Evolutionary conservation across 106 monocot genomes (phyloP).

Genomic region (Acorus gramineus): DNA sequence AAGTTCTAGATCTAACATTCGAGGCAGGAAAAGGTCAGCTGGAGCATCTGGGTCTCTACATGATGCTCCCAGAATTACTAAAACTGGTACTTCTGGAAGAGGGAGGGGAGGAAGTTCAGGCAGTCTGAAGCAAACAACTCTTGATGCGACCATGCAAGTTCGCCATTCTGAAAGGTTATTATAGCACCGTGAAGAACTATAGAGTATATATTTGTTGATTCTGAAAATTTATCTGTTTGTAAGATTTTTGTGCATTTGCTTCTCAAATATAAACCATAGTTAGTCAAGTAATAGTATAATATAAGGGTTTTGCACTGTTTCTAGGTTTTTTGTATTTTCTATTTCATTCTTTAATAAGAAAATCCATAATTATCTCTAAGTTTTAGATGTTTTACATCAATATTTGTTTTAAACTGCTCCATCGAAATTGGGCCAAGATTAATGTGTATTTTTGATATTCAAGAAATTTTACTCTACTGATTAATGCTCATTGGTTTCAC

Average conservation of each 20-base stretch:
- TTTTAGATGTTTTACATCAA: too few relatives aligned
- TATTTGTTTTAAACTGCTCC: too few relatives aligned
- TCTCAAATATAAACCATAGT: too few relatives aligned
- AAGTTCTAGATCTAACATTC: constrained; percentile 26
- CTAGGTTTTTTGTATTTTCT: too few relatives aligned
- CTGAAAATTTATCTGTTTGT: not conserved
- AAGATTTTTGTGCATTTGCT: not conserved
- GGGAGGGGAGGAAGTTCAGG: constrained; percentile 74
- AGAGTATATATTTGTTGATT: not conserved
- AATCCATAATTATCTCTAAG: not conserved
- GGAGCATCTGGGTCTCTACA: constrained; percentile 16
- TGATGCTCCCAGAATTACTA: constrained; percentile 19
- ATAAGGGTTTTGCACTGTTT: too few relatives aligned
- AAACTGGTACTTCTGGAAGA: constrained; percentile 40
- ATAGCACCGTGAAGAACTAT: not conserved
- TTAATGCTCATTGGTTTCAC: not conserved
- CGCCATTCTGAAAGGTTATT: constrained; percentile 50
- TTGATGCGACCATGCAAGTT: constrained; percentile 43
- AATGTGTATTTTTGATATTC: not conserved
- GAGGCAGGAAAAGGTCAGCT: constrained; percentile 34
- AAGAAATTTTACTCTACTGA: not conserved
- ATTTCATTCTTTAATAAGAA: too few relatives aligned
- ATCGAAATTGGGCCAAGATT: too few relatives aligned
- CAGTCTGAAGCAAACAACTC: constrained; percentile 72
- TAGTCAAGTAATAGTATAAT: too few relatives aligned